Conservation (phyloP, 169 alveolate genomes). For the Besnoitia besnoiti region DNA sequence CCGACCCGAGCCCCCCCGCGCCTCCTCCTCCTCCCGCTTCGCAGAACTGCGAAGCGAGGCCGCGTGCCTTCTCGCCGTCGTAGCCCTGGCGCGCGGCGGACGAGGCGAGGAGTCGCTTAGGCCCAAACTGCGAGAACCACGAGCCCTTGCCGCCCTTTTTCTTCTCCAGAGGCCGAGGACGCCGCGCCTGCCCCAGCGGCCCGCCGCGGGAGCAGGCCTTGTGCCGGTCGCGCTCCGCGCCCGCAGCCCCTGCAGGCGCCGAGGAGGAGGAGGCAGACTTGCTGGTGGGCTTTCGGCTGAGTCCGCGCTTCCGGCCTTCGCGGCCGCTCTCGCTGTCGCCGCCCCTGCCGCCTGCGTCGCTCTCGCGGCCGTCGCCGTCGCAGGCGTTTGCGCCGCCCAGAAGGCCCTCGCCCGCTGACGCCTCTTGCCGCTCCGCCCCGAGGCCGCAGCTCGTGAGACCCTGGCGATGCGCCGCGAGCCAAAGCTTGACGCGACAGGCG, state of each 20-base stretch:
- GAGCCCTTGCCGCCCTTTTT: neutral
- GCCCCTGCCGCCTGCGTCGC: neutral
- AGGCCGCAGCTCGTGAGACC: slow-evolving; percentile 42
- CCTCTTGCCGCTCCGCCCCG: neutral
- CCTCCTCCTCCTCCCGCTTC: neutral
- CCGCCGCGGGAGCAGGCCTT: too few relatives aligned
- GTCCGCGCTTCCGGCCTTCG: neutral
- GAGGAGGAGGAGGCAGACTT: neutral
- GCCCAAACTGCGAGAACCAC: too few relatives aligned
- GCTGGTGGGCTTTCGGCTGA: neutral
- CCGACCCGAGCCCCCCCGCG: neutral
- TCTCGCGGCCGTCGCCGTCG: neutral
- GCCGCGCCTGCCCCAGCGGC: too few relatives aligned
- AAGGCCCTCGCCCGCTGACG: neutral
- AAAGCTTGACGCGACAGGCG: slow-evolving; percentile 73
- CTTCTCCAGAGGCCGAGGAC: neutral
- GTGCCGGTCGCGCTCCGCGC: neutral
- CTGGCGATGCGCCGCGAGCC: slow-evolving; percentile 70
- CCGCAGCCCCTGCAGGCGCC: neutral
- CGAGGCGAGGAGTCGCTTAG: too few relatives aligned
- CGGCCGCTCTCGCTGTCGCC: neutral
- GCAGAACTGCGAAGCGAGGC: neutral
- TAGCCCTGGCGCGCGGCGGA: too few relatives aligned
- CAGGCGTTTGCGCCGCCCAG: neutral
- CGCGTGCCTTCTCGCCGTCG: neutral